Evolutionary conservation across 257 asterid genomes (phyloP), one percentile per base, ranked within the genome.

Genomic region (Penstemon eatonii): DNA sequence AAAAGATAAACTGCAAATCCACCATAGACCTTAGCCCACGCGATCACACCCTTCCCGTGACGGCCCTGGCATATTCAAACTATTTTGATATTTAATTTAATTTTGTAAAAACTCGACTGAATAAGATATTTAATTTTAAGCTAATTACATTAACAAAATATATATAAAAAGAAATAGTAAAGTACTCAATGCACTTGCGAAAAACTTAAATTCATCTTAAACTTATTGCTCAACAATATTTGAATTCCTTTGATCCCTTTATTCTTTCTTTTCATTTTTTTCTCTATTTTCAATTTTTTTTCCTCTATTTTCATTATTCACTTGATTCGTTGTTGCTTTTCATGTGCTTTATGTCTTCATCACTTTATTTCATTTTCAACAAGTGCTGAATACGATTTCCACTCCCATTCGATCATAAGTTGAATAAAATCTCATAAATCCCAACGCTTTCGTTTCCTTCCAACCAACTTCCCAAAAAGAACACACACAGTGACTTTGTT

Each of bases 41-140:
- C 7, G 73, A 77, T 71, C 82, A 77, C 81, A 71, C 54, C 79
- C 80, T 81, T 73, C 81, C 71, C 81, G 81, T 75, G 86, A 71
- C 86, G 83, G 18, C 18, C 18, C 18, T 15, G 18, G 18, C 18
- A 15, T 15, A 15, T 15, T 15, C 18, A 15, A 15, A 15, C 0
- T 15, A 15, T 15, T 15, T 15, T 15, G 18, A 15, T 15, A 15
- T 15, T 15, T 15, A 15, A 15, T 81, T 72, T 1, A 25, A 25
- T 25, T 25, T 25, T 25, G 33, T 25, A 2, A 25, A 25, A 25
- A 25, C 2, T 25, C 0, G 33, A 1, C 33, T 25, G 33, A 25
- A 25, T 2, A 25, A 25, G 33, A 25, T 1, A 25, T 25, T 25
- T 25, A 25, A 1, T 25, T 1, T 25, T 1, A 25, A 25, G 33